Evolutionary conservation across 306 rosid genomes (phyloP), one percentile per base, ranked within the genome.

Genomic region (Gastrolobium bilobum): DNA sequence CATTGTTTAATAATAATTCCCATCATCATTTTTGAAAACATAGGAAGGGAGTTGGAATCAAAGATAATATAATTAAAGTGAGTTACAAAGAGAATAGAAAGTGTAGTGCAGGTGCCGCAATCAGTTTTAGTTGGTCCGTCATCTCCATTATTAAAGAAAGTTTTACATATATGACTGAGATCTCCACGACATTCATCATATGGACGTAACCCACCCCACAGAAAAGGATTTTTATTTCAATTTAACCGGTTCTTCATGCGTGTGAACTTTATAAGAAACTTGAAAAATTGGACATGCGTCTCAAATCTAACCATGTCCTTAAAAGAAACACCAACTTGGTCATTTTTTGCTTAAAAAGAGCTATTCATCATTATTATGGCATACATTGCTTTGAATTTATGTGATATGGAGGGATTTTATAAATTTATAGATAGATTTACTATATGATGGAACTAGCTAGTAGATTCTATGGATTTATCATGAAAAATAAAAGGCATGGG

Each of bases 21-120:
- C 82, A 82, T 78, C 44, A 82, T 63, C 83, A 65, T 76, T 73
- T 46, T 52, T 72, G 70, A 83, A 31, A 83, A 77, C 82, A 40
- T 68, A 73, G 51, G 74, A 83, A 80, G 44, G 68, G 66, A 76
- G 57, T 83, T 59, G 69, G 59, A 51, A 50, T 44, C 3, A 35
- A 43, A 80, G 90, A 83, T 86, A 84, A 81, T 86, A 50, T 86
- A 80, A 80, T 73, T 77, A 83, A 83, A 77, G 72, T 54, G 42
- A 80, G 84, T 86, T 83, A 67, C 71, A 76, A 83, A 72, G 77
- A 66, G 70, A 72, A 31, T 75, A 79, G 61, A 61, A 75, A 86
- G 68, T 57, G 68, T 40, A 71, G 78, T 75, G 85, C 77, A 67
- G 30, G 15, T 76, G 84, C 75, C 67, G 77, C 82, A 82, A 76